Base-by-base conservation (phyloP, 208 protist species). In the Trypanosoma brucei region DNA sequence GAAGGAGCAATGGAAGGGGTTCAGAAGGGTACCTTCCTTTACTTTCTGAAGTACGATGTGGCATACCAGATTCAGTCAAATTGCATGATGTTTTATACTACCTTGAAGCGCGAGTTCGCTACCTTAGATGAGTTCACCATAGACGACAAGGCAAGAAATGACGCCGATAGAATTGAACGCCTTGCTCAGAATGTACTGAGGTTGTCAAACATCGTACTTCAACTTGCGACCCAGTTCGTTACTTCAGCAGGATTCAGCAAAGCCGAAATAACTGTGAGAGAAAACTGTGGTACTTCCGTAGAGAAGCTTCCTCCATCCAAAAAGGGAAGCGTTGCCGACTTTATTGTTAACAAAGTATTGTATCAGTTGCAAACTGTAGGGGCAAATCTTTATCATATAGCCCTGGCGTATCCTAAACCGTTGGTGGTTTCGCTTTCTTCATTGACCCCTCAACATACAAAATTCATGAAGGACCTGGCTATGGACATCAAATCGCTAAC, bases 321-420 rank as follows among this genome's bases (percentile, higher is more conserved):
- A 30, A 65, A 81, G 7, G 76, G 75, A 39, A 92, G 75, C 40
- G 70, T 91, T 0, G 79, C 67, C 0, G 65, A 92, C 60, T 92
- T 81, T 67, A 58, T 91, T 36, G 71, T 80, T 62, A 92, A 90
- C 73, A 75, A 92, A 22, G 86, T 93, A 8, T 69, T 95, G 22
- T 95, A 87, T 60, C 89, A 95, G 55, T 66, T 95, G 31, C 86
- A 95, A 61, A 88, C 77, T 46, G 55, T 93, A 7, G 86, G 81
- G 37, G 79, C 80, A 9, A 85, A 82, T 65, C 57, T 95, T 36
- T 78, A 68, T 35, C 87, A 93, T 72, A 38, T 90, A 22, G 79
- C 76, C n/a, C 40, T 73, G 11, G 73, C 64, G 3, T 90, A 93
- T 57, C 83, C 64, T 45, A 60, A 73, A 3, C 65, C 56, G 30